Evolutionary conservation across 2,329 filamentous ascomycete genomes (phyloP).

Genomic region (Aureobasidium sp.): DNA sequence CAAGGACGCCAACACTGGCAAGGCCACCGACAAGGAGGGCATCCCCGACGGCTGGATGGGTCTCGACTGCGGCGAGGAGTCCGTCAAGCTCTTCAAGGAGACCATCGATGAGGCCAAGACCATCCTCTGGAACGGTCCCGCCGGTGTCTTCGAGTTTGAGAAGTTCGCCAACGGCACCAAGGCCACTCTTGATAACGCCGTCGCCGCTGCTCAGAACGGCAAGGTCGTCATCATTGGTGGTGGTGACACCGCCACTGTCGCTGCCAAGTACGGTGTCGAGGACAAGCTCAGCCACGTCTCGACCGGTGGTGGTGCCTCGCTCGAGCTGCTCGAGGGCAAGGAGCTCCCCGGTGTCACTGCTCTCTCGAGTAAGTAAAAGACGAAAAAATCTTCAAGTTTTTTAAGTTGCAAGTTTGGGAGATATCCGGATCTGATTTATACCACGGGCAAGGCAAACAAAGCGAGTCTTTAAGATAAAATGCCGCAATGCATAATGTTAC

Average conservation of each 20-base stretch:
- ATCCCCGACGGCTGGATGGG: constrained; percentile 98
- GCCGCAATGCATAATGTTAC: constrained; percentile 16
- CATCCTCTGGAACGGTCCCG: constrained; percentile 97
- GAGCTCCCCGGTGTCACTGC: constrained; percentile 88
- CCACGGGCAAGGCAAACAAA: constrained; percentile 15
- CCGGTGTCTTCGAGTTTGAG: constrained; percentile 96
- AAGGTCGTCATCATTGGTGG: constrained; percentile 98
- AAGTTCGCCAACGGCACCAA: constrained; percentile 91
- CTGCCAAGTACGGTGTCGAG: constrained; percentile 94
- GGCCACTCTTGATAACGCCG: constrained; percentile 80
- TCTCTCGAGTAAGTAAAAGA: constrained; percentile 65
- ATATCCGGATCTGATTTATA: constrained; percentile 16
- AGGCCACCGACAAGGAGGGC: constrained; percentile 77
- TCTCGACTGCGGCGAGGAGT: constrained; percentile 88
- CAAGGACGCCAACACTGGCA: constrained; percentile 71
- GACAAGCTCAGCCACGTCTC: constrained; percentile 97
- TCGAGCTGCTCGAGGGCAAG: constrained; percentile 98
- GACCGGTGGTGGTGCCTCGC: constrained; percentile 87
- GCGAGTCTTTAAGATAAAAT: constrained; percentile 12
- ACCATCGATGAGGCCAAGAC: constrained; percentile 86
- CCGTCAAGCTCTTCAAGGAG: constrained; percentile 77
- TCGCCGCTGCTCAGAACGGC: constrained; percentile 70
- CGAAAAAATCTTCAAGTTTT: not conserved
- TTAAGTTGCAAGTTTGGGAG: constrained; percentile 6
- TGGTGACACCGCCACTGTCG: constrained; percentile 95